Conservation (phyloP, 106 monocot species). For the Agapanthus africanus region DNA sequence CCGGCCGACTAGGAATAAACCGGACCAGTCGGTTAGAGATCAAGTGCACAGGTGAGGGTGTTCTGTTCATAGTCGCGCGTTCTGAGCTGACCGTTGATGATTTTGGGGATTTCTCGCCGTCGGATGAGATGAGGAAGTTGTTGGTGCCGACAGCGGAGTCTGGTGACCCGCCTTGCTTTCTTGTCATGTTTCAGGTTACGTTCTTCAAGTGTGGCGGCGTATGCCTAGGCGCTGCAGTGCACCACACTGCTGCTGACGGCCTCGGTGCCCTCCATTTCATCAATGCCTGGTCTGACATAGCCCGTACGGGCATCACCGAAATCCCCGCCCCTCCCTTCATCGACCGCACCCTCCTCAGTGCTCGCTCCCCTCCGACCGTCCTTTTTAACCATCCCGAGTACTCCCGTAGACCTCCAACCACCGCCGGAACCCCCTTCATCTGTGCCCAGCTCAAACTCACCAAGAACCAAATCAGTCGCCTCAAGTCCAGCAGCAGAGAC, state of each 20-base stretch:
- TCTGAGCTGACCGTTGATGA: conserved; percentile 24
- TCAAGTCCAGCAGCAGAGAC: conserved; percentile 12
- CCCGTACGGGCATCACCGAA: conserved; percentile 14
- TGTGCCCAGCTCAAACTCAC: conserved; percentile 34
- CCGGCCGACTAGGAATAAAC: conserved; percentile 28
- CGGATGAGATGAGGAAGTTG: conserved; percentile 17
- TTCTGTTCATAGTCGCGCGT: conserved; percentile 33
- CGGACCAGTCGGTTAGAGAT: conserved; percentile 33
- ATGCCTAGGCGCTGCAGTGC: conserved; percentile 30
- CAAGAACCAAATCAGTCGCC: conserved; percentile 17
- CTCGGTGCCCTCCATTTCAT: conserved; percentile 37
- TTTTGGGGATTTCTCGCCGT: conserved; percentile 43
- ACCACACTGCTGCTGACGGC: conserved; percentile 54
- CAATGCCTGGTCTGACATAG: conserved; percentile 48
- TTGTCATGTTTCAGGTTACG: conserved; percentile 30
- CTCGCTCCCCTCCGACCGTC: conserved; percentile 26
- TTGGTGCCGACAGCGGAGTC: conserved; percentile 18
- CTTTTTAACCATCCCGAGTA: conserved; percentile 32
- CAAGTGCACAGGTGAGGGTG: conserved; percentile 59
- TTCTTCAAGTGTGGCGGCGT: conserved; percentile 59
- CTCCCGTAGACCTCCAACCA: background rate
- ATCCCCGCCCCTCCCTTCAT: conserved; percentile 13
- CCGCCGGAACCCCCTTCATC: background rate
- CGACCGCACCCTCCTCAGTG: conserved; percentile 41
- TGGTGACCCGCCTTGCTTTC: background rate